Base-by-base conservation (phyloP, 208 protist species). In the Paratrypanosoma confusum region DNA sequence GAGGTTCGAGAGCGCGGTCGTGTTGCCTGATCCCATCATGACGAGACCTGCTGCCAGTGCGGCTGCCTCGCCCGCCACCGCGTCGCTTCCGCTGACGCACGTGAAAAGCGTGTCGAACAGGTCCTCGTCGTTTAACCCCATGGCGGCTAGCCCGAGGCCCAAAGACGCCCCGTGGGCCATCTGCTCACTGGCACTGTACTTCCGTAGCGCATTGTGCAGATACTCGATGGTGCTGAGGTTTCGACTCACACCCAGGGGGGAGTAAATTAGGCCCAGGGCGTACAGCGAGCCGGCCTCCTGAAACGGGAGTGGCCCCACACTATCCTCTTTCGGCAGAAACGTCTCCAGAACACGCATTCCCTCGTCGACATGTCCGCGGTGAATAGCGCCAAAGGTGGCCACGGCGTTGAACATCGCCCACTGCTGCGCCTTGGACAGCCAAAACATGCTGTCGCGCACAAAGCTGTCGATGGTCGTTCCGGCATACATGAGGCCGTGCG, bases 391-490 rank as follows among this genome's bases (percentile, higher is more conserved):
- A 23, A 98, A 77, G 41, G 79, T 78, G 42, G 97, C 96, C 17
- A 84, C 96, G 3, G 95, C 93, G 26, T 71, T 84, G 68, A 99
- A 99, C 58, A 98, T 97, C 6, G 95, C 64, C 97, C 97, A 99
- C 74, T 98, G 96, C 27, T 88, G 95, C 2, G 95, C 86, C 32
- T 82, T 57, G 26, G 50, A 51, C 11, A 99, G 73, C 97, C 97
- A 99, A 26, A 94, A 81, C 24, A 97, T 61, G 70, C 99, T 98
- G 27, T 97, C 88, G 31, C 96, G 73, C 22, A 99, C 57, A 72
- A 99, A 99, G 23, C 51, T 64, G 71, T 99, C 97, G 45, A 90
- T 83, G 33, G 96, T 98, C 13, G 98, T 99, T 28, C 97, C 98
- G 46, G 81, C 73, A 60, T 98, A 93, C 94, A 99, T 99, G 39